Evolutionary conservation across 345 rosid species (phyloP).

Genomic region (Rhodamnia argentea): DNA sequence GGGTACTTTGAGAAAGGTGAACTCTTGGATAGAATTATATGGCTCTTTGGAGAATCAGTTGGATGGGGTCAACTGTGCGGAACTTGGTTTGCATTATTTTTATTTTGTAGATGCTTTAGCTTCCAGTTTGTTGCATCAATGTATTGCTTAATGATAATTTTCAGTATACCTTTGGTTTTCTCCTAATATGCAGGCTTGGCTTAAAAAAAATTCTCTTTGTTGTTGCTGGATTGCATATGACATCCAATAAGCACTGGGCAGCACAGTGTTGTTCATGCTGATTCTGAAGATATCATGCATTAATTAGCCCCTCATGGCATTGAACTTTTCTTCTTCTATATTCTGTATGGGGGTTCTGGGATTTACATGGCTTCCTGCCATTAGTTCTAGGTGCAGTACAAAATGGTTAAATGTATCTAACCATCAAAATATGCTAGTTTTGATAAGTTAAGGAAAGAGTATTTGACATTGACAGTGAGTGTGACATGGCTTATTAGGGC

Average conservation of each 20-base stretch:
- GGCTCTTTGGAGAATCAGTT: too few species aligned
- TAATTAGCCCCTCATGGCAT: neutral
- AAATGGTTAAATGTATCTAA: neutral
- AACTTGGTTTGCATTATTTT: too few species aligned
- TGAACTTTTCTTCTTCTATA: neutral
- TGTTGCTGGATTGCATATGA: neutral
- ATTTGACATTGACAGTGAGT: neutral
- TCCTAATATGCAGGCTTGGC: neutral
- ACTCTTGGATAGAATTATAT: too few species aligned
- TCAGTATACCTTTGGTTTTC: neutral
- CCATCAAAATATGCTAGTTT: neutral
- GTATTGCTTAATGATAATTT: neutral
- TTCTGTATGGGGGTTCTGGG: neutral
- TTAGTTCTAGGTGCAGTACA: neutral
- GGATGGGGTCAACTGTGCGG: too few species aligned
- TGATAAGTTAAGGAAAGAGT: neutral
- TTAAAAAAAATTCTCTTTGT: neutral
- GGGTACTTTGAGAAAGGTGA: neutral
- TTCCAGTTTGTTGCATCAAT: too few species aligned
- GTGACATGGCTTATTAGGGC: neutral
- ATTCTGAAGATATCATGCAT: neutral
- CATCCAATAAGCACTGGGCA: neutral
- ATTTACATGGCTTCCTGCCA: neutral
- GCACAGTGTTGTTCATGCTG: neutral
- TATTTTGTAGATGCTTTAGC: too few species aligned